Base-by-base conservation (phyloP, 2,329 filamentous ascomycete genomes). In the Fusarium tupiense region DNA sequence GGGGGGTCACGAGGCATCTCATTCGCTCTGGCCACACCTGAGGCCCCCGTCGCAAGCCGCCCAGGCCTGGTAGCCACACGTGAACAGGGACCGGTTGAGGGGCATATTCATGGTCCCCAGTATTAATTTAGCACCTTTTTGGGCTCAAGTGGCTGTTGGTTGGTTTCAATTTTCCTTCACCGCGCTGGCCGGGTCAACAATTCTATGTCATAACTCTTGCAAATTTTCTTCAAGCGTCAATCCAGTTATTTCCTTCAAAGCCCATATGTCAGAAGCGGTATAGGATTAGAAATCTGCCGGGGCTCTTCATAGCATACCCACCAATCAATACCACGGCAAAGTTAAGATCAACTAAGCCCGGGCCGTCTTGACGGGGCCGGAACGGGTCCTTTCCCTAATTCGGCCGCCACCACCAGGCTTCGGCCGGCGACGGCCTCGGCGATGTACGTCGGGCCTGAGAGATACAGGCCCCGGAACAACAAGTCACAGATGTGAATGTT, bases 1-100 rank as follows among this genome's bases (percentile, higher is more conserved):
- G 54, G 58, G 58, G 44, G 68, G 57, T 72, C 72, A 75, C 68
- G 53, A 58, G 72, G 33, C 68, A 65, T 65, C 43, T 72, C 56
- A 74, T 74, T 75, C 72, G 72, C 72, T 63, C 59, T 59, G 60
- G 41, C 71, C 67, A 74, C 44, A 64, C 46, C 40, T 61, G 63
- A 69, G 67, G 59, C 62, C 71, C 54, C 56, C 31, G 31, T 49
- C 41, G 49, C 67, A 58, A 56, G 40, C 66, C 57, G 41, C 61
- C 71, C 35, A 26, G 67, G 44, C n/a, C 67, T 63, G 56, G 66
- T 61, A 73, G 50, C 64, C 58, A 62, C 69, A 73, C 69, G 64
- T 65, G 50, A 62, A 65, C 41, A 57, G n/a, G 52, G 57, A 50
- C 59, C 47, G 29, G 37, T 70, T 52, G 65, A 69, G 67, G 67